Evolutionary conservation across 129 eudicot species (phyloP).

Genomic region (Flaveria bidentis): DNA sequence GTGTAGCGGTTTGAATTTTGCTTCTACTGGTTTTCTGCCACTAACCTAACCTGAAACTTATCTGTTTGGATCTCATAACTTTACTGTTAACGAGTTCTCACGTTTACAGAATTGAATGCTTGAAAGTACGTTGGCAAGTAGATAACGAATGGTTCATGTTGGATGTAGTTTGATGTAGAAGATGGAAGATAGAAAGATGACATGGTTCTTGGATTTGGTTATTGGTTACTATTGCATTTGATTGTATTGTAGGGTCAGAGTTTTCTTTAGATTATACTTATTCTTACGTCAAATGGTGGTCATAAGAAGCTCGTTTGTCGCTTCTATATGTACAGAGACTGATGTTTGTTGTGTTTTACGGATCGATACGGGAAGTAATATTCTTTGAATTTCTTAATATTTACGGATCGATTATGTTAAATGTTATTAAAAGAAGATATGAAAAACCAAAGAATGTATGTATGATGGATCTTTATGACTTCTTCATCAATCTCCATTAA

Average conservation of each 20-base stretch:
- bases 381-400: neutral
- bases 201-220: slow-evolving; percentile 2
- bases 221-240: neutral
- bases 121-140: neutral
- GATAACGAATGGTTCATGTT: neutral
- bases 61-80: neutral
- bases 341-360: too few species aligned
- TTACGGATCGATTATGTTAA: neutral
- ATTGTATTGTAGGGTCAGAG: neutral
- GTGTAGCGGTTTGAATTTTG: neutral
- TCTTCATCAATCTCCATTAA: neutral
- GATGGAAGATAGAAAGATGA: neutral
- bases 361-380: neutral
- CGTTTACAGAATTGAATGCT: neutral
- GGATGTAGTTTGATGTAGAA: neutral
- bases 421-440: neutral
- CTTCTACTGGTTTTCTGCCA: neutral
- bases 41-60: neutral
- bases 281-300: neutral
- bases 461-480: neutral
- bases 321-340: too few species aligned
- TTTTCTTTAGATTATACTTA: too few species aligned
- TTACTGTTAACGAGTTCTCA: neutral
- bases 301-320: neutral
- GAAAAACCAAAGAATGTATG: neutral